Evolutionary conservation across 805 yeast genomes (phyloP), one percentile per base, ranked within the genome.

Genomic region (Peterozyma xylosa): DNA sequence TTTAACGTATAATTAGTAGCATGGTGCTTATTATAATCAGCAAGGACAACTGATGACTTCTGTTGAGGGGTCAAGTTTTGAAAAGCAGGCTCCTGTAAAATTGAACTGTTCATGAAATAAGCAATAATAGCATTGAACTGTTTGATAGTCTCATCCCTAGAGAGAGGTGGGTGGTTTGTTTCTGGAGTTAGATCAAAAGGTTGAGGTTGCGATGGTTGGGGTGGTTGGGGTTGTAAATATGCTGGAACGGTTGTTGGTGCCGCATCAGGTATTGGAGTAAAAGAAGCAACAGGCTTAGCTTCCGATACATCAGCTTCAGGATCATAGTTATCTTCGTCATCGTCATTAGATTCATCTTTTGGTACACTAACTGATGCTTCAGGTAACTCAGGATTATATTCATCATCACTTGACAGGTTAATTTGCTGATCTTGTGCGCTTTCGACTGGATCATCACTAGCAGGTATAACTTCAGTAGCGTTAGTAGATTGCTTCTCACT

Each of bases 71-170:
- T 42, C 18, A 66, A 48, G 10, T 45, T 50, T 34, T 59, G 54
- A 48, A 71, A 71, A 1, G 52, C 42, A 1, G 67, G 62, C 48
- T 68, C 70, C 37, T 56, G 53, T 34, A 67, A 51, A 9, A 60
- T 48, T 1, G 60, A 54, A 30, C 60, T 50, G 3, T 51, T 47
- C 32, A 66, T 49, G 50, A 60, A 59, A 40, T 50, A 60, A 34
- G 54, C 48, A 30, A 64, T 54, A 14, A 64, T 52, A 14, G 58
- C 56, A 41, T 63, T 64, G 52, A 64, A 64, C 9, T 58, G 42
- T 9, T 57, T 48, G 30, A 73, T 64, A 39, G 65, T 62, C 7
- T 65, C 69, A 45, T 64, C 62, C 27, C 57, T 57, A 63, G 63
- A 59, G 33, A 67, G 56, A 2, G 68, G 66, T 27, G 60, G 65